Base-by-base conservation (phyloP, 495 filamentous ascomycete species). In the Collariella sp. region DNA sequence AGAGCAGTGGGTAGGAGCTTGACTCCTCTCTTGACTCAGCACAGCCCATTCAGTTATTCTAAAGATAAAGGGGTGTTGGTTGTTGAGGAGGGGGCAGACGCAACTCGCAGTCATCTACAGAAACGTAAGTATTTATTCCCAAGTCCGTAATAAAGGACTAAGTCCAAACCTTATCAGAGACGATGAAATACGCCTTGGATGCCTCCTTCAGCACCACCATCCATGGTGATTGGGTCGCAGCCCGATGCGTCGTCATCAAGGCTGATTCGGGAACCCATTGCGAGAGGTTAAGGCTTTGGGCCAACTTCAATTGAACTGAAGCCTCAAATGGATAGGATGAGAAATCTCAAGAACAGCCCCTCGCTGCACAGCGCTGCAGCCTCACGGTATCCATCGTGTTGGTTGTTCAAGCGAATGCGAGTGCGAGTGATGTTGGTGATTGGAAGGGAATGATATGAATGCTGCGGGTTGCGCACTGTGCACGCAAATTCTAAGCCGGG, bases 11-110 rank as follows among this genome's bases (percentile, higher is more conserved):
- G 6, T 55, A 38, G 31, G 38, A 55, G 31, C 3, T 23, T 12
- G 54, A 35, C 16, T 45, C 50, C n/a, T 51, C 26, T 52, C 23
- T 43, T 2, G 60, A 62, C 38, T 62, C 60, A 15, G 49, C 50
- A 23, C 60, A 62, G 31, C 60, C 60, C 60, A 62, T 59, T 5
- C 31, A 36, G 24, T 13, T 22, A 2, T 40, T 5, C 15, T 19
- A 7, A 15, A 44, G 24, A 19, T 2, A 3, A n/a, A 22, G n/a
- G 9, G 9, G 5, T n/a, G n/a, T 31, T 9, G 5, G 26, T 31
- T 9, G 26, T 31, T 5, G 26, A 9, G 26, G 26, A 31, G 9
- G 40, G 40, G 29, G 34, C 19, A 7, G 5, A 45, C 24, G 43
- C n/a, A 44, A 11, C 22, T 13, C 3, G 2, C 22, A 44, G 22